Percentiles rank a stretch among this genome's conserved stretches.
These are phyloP conservation scores for Leishmania major DNA, from an alignment of 208 protist species.

Conservation along the genomic window DNA sequence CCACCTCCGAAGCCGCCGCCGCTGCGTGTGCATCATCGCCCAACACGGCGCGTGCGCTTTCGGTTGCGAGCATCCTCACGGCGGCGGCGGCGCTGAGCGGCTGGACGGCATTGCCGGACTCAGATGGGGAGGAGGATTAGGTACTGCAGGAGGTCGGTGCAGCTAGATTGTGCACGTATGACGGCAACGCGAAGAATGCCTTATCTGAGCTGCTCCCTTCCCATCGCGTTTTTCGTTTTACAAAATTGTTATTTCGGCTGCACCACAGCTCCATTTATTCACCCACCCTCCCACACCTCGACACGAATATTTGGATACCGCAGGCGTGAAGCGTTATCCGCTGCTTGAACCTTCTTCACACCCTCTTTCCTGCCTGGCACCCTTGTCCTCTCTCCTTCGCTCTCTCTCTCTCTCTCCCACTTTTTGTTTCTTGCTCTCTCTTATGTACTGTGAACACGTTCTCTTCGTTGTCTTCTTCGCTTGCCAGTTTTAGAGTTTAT, in stretches of 20 bases:
- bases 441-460: background rate
- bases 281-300: background rate
- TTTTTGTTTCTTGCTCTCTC: background rate
- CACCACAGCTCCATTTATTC: background rate
- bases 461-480: background rate
- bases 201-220: background rate
- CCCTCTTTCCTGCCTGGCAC: conserved; percentile 31
- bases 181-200: background rate
- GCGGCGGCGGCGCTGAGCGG: background rate
- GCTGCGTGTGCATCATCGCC: background rate
- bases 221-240: no score
- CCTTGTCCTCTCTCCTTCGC: background rate
- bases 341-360: conserved; percentile 36
- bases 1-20: background rate
- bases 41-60: background rate
- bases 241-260: background rate
- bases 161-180: background rate
- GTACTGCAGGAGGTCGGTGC: background rate
- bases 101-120: conserved; percentile 25
- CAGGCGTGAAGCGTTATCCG: background rate
- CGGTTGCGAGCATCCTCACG: background rate
- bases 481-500: background rate
- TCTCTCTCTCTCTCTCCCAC: no score
- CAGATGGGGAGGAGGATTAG: conserved; percentile 13
- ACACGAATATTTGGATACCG: background rate